These are phyloP conservation scores for Colletotrichum horii DNA, from an alignment of 2,329 filamentous ascomycete species.

Conservation along the genomic window DNA sequence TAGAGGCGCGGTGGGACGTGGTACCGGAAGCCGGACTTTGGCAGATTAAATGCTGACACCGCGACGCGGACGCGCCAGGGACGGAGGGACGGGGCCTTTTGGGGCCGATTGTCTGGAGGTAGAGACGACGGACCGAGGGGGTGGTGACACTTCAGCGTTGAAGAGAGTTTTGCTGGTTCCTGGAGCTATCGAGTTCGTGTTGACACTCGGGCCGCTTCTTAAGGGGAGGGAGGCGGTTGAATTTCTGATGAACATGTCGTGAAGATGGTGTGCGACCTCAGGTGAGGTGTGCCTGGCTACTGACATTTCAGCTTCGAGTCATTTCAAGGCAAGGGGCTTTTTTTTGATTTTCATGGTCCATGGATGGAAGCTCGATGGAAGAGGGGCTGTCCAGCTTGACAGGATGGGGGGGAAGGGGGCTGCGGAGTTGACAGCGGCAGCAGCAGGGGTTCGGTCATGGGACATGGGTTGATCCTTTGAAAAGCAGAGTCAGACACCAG, in stretches of 20 bases:
- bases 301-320: background rate
- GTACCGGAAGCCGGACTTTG: background rate
- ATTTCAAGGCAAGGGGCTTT: background rate
- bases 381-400: background rate
- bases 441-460: background rate
- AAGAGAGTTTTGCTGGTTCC: background rate
- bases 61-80: background rate
- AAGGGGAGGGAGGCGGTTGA: background rate
- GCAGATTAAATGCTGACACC: background rate
- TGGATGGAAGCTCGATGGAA: background rate
- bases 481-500: background rate
- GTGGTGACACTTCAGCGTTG: background rate
- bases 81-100: background rate
- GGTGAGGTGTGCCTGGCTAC: background rate
- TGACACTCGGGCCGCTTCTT: background rate
- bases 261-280: background rate
- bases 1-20: background rate
- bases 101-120: background rate
- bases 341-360: background rate
- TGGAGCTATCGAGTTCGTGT: background rate
- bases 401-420: background rate
- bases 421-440: background rate
- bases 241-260: background rate
- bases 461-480: background rate
- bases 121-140: background rate